Percentiles rank a stretch among this genome's conserved stretches.
Evolutionary conservation across 192 early-diverging fungal genomes (phyloP).

Genomic region (Geosiphon pyriformis): DNA sequence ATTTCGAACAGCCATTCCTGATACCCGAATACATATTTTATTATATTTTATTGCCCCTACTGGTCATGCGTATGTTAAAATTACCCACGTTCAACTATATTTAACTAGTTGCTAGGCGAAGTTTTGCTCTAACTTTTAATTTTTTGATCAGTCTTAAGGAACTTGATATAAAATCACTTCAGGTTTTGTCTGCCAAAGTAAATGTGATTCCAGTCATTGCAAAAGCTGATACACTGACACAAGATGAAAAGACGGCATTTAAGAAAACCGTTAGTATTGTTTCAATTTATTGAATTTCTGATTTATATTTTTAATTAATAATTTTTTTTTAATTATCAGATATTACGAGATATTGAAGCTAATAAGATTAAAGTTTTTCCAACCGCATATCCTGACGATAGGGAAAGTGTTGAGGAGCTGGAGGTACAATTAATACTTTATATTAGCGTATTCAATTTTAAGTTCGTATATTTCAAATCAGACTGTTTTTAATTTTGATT

Average conservation of each 20-base stretch:
- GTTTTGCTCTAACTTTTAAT: conserved; percentile 5
- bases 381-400: conserved; percentile 67
- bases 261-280: conserved; percentile 53
- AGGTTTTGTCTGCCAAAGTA: conserved; percentile 62
- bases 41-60: conserved; percentile 97
- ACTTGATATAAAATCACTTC: conserved; percentile 61
- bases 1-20: conserved; percentile 71
- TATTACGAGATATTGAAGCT: conserved; percentile 58
- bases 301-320: background rate
- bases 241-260: conserved; percentile 56
- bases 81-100: no score
- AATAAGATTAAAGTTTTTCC: conserved; percentile 68
- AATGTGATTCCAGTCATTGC: conserved; percentile 85
- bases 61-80: conserved; percentile 73
- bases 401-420: conserved; percentile 56
- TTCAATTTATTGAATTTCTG: background rate
- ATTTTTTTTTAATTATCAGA: conserved; percentile 29
- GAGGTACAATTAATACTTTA: conserved; percentile 36
- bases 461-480: conserved; percentile 5
- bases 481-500: conserved; percentile 8
- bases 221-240: conserved; percentile 71
- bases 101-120: no score
- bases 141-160: conserved; percentile 38
- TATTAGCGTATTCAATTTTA: background rate
- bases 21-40: conserved; percentile 91